A percentile compares a stretch with the other conserved stretches of the same genome.
These are phyloP conservation scores for Mycena amicta DNA, from an alignment of 768 basidiomycete species.

Conservation along the genomic window DNA sequence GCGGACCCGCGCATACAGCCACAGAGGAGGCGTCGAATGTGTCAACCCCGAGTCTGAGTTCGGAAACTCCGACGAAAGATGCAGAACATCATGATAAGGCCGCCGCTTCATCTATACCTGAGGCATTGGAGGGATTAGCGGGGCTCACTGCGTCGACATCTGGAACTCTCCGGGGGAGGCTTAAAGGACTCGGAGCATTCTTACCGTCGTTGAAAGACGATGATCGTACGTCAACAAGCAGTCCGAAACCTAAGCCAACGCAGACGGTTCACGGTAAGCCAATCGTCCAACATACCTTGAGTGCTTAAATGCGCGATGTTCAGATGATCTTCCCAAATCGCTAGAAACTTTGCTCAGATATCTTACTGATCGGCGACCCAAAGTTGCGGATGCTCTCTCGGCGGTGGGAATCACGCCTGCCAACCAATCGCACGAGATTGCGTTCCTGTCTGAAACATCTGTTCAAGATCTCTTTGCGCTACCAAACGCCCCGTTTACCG, in stretches of 20 bases:
- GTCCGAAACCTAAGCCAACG: conserved; percentile 31
- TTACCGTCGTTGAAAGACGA: conserved; percentile 59
- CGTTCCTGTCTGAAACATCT: conserved; percentile 72
- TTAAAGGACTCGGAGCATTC: conserved; percentile 61
- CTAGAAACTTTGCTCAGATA: conserved; percentile 89
- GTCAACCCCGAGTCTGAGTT: conserved; percentile 27
- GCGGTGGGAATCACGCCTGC: conserved; percentile 68
- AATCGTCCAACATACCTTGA: neutral
- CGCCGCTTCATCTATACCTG: conserved; percentile 31
- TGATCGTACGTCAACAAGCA: conserved; percentile 54
- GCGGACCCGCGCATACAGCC: conserved; percentile 55
- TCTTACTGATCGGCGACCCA: conserved; percentile 87
- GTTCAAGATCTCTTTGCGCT: conserved; percentile 75
- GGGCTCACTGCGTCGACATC: conserved; percentile 34
- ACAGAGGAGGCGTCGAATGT: conserved; percentile 29
- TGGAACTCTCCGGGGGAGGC: conserved; percentile 49
- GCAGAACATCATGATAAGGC: conserved; percentile 1
- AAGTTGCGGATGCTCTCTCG: conserved; percentile 76
- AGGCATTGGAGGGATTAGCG: conserved; percentile 35
- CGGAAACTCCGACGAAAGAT: conserved; percentile 17
- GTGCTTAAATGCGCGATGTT: neutral
- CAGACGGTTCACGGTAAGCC: conserved; percentile 36
- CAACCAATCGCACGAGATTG: conserved; percentile 65
- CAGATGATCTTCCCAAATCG: conserved; percentile 68
- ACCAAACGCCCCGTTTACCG: conserved; percentile 72